Evolutionary conservation across 495 filamentous ascomycete genomes (phyloP).

Genomic region (Penicillium lividum): DNA sequence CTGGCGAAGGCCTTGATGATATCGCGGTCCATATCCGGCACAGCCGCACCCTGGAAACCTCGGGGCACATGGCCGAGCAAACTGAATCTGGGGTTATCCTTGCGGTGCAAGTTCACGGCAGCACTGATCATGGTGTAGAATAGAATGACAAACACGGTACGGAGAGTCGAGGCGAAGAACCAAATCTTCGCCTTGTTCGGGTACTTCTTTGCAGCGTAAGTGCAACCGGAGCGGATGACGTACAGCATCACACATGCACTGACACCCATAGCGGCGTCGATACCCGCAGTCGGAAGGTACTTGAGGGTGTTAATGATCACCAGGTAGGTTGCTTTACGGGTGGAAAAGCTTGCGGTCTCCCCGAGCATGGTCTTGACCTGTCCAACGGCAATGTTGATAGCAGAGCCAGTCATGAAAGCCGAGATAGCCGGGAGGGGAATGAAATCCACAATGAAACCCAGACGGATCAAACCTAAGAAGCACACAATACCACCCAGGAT

Average conservation of each 20-base stretch:
- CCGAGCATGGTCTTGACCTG: slow-evolving; percentile 87
- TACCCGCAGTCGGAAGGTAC: slow-evolving; percentile 61
- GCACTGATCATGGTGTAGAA: slow-evolving; percentile 93
- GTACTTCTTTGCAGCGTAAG: slow-evolving; percentile 64
- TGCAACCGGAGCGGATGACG: slow-evolving; percentile 69
- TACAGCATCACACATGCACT: slow-evolving; percentile 84
- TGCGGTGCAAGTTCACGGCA: slow-evolving; percentile 67
- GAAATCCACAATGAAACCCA: slow-evolving; percentile 93
- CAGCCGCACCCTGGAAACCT: slow-evolving; percentile 79
- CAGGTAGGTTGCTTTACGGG: slow-evolving; percentile 74
- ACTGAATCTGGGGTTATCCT: slow-evolving; percentile 53
- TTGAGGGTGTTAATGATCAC: slow-evolving; percentile 89
- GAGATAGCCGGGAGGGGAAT: slow-evolving; percentile 90
- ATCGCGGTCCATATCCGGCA: slow-evolving; percentile 64
- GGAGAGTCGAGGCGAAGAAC: slow-evolving; percentile 88
- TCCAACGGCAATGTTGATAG: slow-evolving; percentile 86
- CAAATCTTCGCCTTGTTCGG: slow-evolving; percentile 70
- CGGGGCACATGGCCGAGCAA: slow-evolving; percentile 77
- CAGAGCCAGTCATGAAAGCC: slow-evolving; percentile 98
- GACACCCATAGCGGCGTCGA: slow-evolving; percentile 90
- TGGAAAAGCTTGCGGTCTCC: slow-evolving; percentile 68
- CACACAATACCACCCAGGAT: slow-evolving; percentile 80
- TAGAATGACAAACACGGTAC: slow-evolving; percentile 89
- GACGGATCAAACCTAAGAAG: slow-evolving; percentile 74
- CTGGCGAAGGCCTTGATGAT: slow-evolving; percentile 63